phyloP scores from a whole-genome alignment of 441 rosid genomes.

The Aleurites moluccanus region DNA sequence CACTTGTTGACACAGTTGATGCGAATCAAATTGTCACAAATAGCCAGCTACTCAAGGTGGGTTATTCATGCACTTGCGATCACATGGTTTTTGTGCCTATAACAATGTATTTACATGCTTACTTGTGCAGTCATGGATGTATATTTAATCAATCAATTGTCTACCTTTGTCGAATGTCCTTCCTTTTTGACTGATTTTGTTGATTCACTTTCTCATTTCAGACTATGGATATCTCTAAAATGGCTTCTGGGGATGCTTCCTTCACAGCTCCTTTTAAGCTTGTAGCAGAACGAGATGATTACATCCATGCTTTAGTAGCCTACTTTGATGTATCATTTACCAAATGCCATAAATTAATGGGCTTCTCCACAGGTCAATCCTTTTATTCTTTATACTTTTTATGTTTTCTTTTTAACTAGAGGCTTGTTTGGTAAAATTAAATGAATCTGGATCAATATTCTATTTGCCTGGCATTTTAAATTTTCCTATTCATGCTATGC shows the following conservation, averaged over 20 bases:
- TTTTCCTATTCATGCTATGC: not conserved
- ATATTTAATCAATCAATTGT: not conserved
- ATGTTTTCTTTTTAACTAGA: not conserved
- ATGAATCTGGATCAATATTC: not conserved
- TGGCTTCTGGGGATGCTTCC: conserved; percentile 92
- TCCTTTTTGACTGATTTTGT: conserved; percentile 19
- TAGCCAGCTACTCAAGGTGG: conserved; percentile 78
- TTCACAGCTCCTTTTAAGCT: conserved; percentile 96
- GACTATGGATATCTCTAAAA: conserved; percentile 97
- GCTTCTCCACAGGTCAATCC: conserved; percentile 88
- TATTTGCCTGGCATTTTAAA: not conserved
- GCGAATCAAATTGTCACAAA: conserved; percentile 89
- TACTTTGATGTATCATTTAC: conserved; percentile 95
- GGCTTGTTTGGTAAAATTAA: not conserved
- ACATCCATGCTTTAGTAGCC: conserved; percentile 95
- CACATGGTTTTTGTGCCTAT: too few relatives aligned
- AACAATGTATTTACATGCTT: too few relatives aligned
- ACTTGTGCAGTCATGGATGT: not conserved
- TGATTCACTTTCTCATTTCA: conserved; percentile 34
- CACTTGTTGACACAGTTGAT: conserved; percentile 94
- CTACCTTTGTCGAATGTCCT: not conserved
- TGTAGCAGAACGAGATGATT: conserved; percentile 87
- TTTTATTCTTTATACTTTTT: not conserved
- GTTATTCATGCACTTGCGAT: not conserved
- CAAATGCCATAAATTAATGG: conserved; percentile 85